Percentiles rank a stretch among this genome's conserved stretches.
Conservation (phyloP, 495 filamentous ascomycete genomes). For the Hypomontagnella submonticulosa region DNA sequence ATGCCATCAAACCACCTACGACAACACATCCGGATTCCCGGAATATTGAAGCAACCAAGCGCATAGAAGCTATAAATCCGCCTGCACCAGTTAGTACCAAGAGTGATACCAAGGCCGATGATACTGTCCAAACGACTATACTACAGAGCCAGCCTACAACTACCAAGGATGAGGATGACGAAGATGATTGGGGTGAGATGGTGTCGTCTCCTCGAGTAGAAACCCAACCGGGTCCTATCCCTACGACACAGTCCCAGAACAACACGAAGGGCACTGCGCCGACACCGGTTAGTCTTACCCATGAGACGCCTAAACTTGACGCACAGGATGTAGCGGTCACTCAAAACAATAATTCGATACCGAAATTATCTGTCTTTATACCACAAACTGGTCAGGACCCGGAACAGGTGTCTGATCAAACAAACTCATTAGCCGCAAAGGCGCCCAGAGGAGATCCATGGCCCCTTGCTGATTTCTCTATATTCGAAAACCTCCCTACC, state of each 20-base stretch:
- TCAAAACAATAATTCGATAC: constrained; percentile 11
- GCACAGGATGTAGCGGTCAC: background rate
- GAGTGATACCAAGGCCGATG: background rate
- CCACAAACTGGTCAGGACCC: constrained; percentile 10
- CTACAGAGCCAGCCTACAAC: constrained; percentile 3
- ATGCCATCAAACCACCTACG: constrained; percentile 14
- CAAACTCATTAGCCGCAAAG: constrained; percentile 5
- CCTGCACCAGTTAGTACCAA: background rate
- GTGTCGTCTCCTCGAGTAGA: constrained; percentile 56
- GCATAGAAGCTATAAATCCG: constrained; percentile 4
- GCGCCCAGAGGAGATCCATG: constrained; percentile 22
- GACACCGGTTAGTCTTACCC: background rate
- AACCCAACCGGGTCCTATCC: constrained; percentile 18
- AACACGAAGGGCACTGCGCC: background rate
- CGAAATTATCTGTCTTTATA: constrained; percentile 22
- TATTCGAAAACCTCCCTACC: constrained; percentile 26
- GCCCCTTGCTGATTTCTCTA: constrained; percentile 35
- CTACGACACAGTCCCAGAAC: constrained; percentile 1
- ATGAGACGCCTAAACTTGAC: background rate
- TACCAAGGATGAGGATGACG: constrained; percentile 49
- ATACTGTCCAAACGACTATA: background rate
- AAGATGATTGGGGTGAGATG: constrained; percentile 68
- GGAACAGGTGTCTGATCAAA: constrained; percentile 9
- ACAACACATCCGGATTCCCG: constrained; percentile 2
- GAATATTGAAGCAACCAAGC: background rate